Evolutionary conservation across 208 protist species (phyloP).

Genomic region (Acanthamoeba royreba): DNA sequence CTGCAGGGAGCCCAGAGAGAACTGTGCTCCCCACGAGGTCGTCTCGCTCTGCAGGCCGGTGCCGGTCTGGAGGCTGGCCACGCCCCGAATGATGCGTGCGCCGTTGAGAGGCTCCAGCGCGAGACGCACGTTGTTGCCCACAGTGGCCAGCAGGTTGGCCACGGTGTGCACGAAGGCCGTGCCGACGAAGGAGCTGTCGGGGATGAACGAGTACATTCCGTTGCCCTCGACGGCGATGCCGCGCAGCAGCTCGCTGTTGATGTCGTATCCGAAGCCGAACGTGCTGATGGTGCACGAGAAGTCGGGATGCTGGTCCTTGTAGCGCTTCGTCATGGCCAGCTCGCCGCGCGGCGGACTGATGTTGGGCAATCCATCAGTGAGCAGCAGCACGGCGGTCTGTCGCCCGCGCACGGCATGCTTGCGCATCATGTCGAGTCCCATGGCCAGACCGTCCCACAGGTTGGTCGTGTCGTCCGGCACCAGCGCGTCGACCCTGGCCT

Average conservation of each 20-base stretch:
- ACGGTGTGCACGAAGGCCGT: constrained; percentile 74
- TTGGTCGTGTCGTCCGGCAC: constrained; percentile 64
- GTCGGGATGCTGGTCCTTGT: constrained; percentile 39
- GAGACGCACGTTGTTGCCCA: neutral
- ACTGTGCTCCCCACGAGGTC: neutral
- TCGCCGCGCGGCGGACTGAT: constrained; percentile 68
- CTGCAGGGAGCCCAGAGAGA: constrained; percentile 14
- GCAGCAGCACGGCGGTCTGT: constrained; percentile 53
- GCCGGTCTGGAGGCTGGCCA: neutral
- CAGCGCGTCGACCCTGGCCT: neutral
- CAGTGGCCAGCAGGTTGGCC: constrained; percentile 57
- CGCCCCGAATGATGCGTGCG: neutral
- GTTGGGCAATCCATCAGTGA: constrained; percentile 78
- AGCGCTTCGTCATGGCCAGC: constrained; percentile 58
- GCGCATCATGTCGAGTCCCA: constrained; percentile 55
- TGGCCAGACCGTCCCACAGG: constrained; percentile 71
- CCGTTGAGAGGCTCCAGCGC: neutral
- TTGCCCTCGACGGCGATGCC: constrained; percentile 56
- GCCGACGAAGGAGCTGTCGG: constrained; percentile 71
- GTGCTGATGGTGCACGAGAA: constrained; percentile 54
- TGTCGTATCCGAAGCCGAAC: constrained; percentile 78
- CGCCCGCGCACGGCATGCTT: constrained; percentile 17
- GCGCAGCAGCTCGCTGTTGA: constrained; percentile 68
- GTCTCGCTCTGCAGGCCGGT: neutral
- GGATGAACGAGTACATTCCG: constrained; percentile 76